phyloP scores from a whole-genome alignment of 2,329 filamentous ascomycete genomes.

The Fragosphaeria purpurea region DNA sequence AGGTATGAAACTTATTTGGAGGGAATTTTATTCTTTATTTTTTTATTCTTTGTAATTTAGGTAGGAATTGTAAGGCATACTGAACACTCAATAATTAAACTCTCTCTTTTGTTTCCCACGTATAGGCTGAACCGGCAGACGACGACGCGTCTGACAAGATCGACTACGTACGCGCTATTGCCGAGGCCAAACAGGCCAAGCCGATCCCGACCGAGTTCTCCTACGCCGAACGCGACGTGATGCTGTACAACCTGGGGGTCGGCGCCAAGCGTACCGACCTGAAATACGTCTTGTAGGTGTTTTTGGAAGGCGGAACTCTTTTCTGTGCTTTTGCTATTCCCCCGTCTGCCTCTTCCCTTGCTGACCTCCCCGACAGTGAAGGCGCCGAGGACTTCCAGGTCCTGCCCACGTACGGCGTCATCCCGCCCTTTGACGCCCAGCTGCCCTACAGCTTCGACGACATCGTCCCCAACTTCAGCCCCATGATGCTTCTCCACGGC shows the following conservation, averaged over 20 bases:
- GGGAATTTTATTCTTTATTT: slow-evolving; percentile 18
- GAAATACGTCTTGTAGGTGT: slow-evolving; percentile 65
- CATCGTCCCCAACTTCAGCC: slow-evolving; percentile 89
- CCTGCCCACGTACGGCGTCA: slow-evolving; percentile 88
- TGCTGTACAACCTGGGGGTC: slow-evolving; percentile 91
- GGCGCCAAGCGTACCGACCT: slow-evolving; percentile 87
- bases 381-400: slow-evolving; percentile 86
- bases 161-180: slow-evolving; percentile 64
- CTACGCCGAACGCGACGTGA: slow-evolving; percentile 78
- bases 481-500: slow-evolving; percentile 97
- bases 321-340: too few species aligned
- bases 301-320: too few species aligned
- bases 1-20: slow-evolving; percentile 50
- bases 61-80: too few species aligned
- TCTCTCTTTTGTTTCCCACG: slow-evolving; percentile 4
- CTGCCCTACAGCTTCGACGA: slow-evolving; percentile 70
- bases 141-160: slow-evolving; percentile 33
- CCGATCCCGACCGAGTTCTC: slow-evolving; percentile 63
- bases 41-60: slow-evolving; percentile 14
- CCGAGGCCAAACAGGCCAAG: slow-evolving; percentile 62
- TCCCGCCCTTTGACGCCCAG: slow-evolving; percentile 83
- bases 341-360: background rate
- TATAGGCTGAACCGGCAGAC: slow-evolving; percentile 12
- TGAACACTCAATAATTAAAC: too few species aligned
- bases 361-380: slow-evolving; percentile 40